Percentiles rank a stretch among this genome's conserved stretches.
phyloP scores from a whole-genome alignment of 345 rosid genomes.

The Gossypium australe region DNA sequence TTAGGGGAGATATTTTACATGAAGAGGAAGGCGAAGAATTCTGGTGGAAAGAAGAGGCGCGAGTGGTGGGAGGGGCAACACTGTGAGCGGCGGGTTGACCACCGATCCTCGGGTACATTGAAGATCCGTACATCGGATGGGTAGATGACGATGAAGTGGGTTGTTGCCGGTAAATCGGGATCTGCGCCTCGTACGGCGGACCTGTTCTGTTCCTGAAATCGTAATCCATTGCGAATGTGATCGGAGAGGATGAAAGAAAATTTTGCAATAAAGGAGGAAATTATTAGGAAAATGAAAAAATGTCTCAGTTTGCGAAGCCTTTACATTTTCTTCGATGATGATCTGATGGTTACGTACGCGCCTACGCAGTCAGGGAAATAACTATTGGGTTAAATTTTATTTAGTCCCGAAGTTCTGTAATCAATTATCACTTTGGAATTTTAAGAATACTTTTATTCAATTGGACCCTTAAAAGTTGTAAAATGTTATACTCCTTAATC shows the following conservation, averaged over 20 bases:
- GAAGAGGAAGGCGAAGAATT: slow-evolving; percentile 33
- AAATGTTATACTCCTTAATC: too few species aligned
- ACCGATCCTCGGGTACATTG: slow-evolving; percentile 67
- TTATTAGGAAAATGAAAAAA: neutral
- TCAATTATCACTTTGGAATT: too few species aligned
- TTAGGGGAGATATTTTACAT: slow-evolving; percentile 28
- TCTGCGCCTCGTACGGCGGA: slow-evolving; percentile 24
- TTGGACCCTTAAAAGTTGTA: too few species aligned
- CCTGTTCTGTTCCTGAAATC: slow-evolving; percentile 47
- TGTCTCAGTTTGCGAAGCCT: too few species aligned
- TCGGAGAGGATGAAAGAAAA: neutral
- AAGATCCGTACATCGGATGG: slow-evolving; percentile 47
- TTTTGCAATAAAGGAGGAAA: neutral
- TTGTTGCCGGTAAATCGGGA: slow-evolving; percentile 13
- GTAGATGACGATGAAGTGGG: slow-evolving; percentile 17
- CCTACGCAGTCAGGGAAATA: too few species aligned
- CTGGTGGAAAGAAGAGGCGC: slow-evolving; percentile 39
- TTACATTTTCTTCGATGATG: too few species aligned
- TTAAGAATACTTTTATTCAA: too few species aligned
- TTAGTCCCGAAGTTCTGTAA: too few species aligned
- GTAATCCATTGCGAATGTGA: slow-evolving; percentile 27
- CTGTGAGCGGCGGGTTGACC: slow-evolving; percentile 40
- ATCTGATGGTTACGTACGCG: too few species aligned
- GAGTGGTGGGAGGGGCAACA: slow-evolving; percentile 35
- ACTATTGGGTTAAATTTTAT: too few species aligned